Percentiles rank a stretch among this genome's conserved stretches.
phyloP scores from a whole-genome alignment of 306 rosid species.

The Argentina anserina region DNA sequence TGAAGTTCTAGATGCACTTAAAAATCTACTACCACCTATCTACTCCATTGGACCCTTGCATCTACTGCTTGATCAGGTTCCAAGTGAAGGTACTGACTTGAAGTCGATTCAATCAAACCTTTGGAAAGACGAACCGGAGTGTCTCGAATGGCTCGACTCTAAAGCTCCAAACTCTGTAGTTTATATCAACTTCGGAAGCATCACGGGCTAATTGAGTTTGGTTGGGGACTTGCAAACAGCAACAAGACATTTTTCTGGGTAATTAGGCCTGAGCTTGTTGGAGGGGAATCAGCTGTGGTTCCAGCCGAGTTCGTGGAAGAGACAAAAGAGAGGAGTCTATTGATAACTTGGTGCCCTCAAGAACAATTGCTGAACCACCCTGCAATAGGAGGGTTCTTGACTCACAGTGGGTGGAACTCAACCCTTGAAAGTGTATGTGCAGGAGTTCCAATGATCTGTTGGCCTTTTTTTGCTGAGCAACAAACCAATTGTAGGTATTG shows the following conservation, averaged over 20 bases:
- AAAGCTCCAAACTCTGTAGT: conserved; percentile 23
- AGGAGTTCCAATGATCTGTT: conserved; percentile 60
- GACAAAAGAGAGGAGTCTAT: conserved; percentile 33
- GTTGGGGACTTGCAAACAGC: conserved; percentile 69
- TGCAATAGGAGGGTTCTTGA: conserved; percentile 56
- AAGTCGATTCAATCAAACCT: conserved; percentile 47
- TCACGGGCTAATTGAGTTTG: conserved; percentile 48
- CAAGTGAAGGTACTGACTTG: neutral
- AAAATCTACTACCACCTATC: conserved; percentile 36
- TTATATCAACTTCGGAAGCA: conserved; percentile 38
- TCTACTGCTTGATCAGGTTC: conserved; percentile 24
- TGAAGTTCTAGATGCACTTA: conserved; percentile 29
- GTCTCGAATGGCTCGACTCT: conserved; percentile 51
- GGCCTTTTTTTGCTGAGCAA: conserved; percentile 74
- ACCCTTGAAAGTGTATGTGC: conserved; percentile 55
- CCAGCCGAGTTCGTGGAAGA: conserved; percentile 31
- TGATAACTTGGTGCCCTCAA: conserved; percentile 63
- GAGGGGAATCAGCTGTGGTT: conserved; percentile 29
- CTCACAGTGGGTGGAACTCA: conserved; percentile 77
- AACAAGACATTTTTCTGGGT: conserved; percentile 45
- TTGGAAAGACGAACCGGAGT: conserved; percentile 56
- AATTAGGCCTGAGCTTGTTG: conserved; percentile 51
- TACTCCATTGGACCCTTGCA: conserved; percentile 60
- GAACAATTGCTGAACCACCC: conserved; percentile 52
- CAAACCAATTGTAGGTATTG: conserved; percentile 58